phyloP scores from a whole-genome alignment of 1,284 basidiomycete species.

The Marasmius sp. region DNA sequence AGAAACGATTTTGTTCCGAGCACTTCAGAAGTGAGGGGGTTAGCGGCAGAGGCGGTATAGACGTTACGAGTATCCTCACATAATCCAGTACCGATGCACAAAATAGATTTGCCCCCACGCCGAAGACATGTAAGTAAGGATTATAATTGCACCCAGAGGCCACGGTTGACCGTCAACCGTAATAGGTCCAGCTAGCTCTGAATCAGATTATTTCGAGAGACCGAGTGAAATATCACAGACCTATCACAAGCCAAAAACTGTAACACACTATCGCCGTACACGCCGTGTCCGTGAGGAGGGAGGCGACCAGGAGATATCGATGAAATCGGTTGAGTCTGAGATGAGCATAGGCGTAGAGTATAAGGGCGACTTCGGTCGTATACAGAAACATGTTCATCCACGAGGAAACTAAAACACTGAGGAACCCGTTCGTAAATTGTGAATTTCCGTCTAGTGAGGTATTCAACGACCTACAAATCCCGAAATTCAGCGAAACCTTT shows the following conservation, averaged over 20 bases:
- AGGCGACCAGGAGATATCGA: background rate
- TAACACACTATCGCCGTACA: constrained; percentile 5
- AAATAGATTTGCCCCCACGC: constrained; percentile 6
- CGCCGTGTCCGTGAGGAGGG: constrained; percentile 2
- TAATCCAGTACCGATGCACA: constrained; percentile 5
- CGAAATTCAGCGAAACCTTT: too few species aligned
- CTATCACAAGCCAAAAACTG: background rate
- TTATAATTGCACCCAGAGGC: constrained; percentile 1
- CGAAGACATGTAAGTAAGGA: constrained; percentile 4
- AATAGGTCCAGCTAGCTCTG: background rate
- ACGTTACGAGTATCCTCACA: background rate
- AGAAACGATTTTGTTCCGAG: constrained; percentile 2
- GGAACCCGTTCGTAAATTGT: background rate
- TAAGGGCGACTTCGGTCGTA: constrained; percentile 4
- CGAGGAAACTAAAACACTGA: constrained; percentile 1
- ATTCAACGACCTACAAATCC: background rate
- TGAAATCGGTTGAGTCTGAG: background rate
- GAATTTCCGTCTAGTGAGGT: background rate
- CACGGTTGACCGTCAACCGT: background rate
- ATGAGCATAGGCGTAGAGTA: constrained; percentile 1
- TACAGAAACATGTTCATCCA: constrained; percentile 11
- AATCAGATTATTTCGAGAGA: background rate
- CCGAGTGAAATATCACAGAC: background rate
- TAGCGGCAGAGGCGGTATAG: background rate
- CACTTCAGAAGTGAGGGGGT: background rate